These are phyloP conservation scores for barley (Hordeum vulgare) DNA, from an alignment of 176 grass and related monocot genomes.

Conservation along the genomic window MorexV3_pseudomolecules_assembly NC_058522.1:91647029-91647528, in stretches of 20 bases:
- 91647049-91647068: no score
- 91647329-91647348: not conserved
- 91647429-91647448: not conserved
- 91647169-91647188: no score
- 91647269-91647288: not conserved
- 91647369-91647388: not conserved
- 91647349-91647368: not conserved
- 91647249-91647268: no score
- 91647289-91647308: not conserved
- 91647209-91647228: no score
- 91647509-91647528: not conserved
- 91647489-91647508: not conserved
- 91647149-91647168: no score
- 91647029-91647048: no score
- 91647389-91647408: not conserved
- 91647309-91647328: not conserved
- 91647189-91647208: no score
- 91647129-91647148: no score
- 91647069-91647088: no score
- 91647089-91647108: no score
- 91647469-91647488: not conserved
- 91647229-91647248: no score
- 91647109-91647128: no score
- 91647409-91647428: not conserved
- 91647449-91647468: not conserved